Evolutionary conservation across 1,284 basidiomycete species (phyloP).

Genomic region (Boletus smithii): DNA sequence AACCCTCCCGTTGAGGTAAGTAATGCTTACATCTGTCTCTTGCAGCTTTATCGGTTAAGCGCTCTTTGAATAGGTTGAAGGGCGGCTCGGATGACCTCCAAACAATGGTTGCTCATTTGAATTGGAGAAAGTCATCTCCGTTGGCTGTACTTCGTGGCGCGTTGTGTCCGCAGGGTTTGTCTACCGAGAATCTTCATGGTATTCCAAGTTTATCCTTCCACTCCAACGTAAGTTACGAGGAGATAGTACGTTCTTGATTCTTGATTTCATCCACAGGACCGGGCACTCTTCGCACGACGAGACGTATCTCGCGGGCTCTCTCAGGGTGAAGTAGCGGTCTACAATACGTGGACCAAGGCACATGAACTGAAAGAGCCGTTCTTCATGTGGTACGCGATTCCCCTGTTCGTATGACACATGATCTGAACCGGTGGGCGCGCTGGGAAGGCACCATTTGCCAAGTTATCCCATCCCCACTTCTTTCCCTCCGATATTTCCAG

Average conservation of each 20-base stretch:
- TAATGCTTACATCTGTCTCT: slow-evolving; percentile 27
- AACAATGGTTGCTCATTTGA: slow-evolving; percentile 48
- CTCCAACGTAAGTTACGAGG: slow-evolving; percentile 13
- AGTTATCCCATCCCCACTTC: slow-evolving; percentile 52
- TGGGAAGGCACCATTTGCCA: slow-evolving; percentile 39
- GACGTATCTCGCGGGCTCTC: slow-evolving; percentile 59
- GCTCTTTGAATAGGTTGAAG: slow-evolving; percentile 37
- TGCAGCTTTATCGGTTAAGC: neutral
- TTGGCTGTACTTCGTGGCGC: slow-evolving; percentile 59
- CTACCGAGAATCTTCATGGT: slow-evolving; percentile 27
- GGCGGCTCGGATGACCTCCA: slow-evolving; percentile 42
- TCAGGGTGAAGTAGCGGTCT: slow-evolving; percentile 33
- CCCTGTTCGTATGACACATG: neutral
- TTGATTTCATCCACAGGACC: slow-evolving; percentile 13
- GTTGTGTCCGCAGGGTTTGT: slow-evolving; percentile 41
- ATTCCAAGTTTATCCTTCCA: slow-evolving; percentile 47
- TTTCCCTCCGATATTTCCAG: slow-evolving; percentile 43
- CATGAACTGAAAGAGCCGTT: slow-evolving; percentile 33
- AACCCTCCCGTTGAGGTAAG: slow-evolving; percentile 67
- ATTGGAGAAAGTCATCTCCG: slow-evolving; percentile 50
- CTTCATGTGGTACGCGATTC: slow-evolving; percentile 35
- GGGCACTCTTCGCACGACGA: slow-evolving; percentile 39
- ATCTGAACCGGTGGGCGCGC: neutral
- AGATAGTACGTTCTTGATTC: neutral
- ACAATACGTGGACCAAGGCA: slow-evolving; percentile 38